These are phyloP conservation scores for Iris pallida DNA, from an alignment of 116 monocot genomes.

Conservation along the genomic window DNA sequence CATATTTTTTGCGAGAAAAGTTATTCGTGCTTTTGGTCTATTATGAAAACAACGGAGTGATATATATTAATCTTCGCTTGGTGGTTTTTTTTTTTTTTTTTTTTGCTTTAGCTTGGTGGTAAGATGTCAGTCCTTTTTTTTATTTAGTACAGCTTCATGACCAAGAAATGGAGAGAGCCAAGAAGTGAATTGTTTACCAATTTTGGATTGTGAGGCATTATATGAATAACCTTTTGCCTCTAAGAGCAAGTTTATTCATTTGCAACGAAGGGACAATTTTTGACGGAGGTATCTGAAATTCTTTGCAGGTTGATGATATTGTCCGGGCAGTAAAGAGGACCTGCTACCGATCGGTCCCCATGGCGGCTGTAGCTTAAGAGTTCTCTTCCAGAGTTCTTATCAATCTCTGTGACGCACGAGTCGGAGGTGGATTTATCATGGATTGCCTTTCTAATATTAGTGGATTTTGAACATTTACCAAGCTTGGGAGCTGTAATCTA, in stretches of 20 bases:
- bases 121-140: too few species aligned
- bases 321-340: slow-evolving; percentile 35
- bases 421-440: not conserved
- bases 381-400: not conserved
- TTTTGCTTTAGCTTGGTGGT: too few species aligned
- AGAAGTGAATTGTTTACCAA: not conserved
- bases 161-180: not conserved
- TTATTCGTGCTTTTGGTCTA: too few species aligned
- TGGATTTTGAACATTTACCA: slow-evolving; percentile 1
- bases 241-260: not conserved
- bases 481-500: slow-evolving; percentile 5
- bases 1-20: too few species aligned
- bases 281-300: not conserved
- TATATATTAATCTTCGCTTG: too few species aligned
- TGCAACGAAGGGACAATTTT: not conserved
- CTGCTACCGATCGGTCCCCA: slow-evolving; percentile 30
- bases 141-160: too few species aligned
- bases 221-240: too few species aligned
- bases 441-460: not conserved
- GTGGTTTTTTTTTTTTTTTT: too few species aligned
- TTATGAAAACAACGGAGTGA: too few species aligned
- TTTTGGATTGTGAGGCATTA: too few species aligned
- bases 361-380: slow-evolving; percentile 10
- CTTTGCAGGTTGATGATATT: slow-evolving; percentile 30
- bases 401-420: not conserved